Conservation (phyloP, 768 basidiomycete genomes). For the Lactarius psammicola region DNA sequence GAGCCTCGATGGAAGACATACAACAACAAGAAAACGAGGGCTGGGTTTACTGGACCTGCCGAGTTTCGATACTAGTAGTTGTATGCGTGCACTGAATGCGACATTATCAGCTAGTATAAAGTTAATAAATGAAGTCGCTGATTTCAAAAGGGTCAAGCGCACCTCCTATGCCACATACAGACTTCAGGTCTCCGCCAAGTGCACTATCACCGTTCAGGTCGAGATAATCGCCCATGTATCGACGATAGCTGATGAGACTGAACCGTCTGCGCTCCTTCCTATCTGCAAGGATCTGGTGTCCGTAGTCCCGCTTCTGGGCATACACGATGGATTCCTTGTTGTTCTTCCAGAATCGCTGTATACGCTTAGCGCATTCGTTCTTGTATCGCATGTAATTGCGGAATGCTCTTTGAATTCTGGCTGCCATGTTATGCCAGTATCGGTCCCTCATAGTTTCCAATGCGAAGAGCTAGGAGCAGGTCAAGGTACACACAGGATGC, state of each 20-base stretch:
- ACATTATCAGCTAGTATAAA: conserved; percentile 64
- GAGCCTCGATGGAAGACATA: conserved; percentile 42
- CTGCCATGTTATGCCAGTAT: conserved; percentile 99
- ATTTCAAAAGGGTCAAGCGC: conserved; percentile 31
- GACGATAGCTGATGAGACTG: conserved; percentile 89
- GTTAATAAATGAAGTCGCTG: conserved; percentile 1
- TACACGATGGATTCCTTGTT: conserved; percentile 94
- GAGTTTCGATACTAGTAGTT: conserved; percentile 82
- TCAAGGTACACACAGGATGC: conserved; percentile 12
- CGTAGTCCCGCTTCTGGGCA: conserved; percentile 88
- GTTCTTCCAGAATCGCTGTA: conserved; percentile 98
- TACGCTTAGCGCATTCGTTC: conserved; percentile 90
- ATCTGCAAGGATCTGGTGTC: conserved; percentile 86
- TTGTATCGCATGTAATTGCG: conserved; percentile 95
- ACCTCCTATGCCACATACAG: conserved; percentile 74
- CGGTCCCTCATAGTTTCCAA: conserved; percentile 98
- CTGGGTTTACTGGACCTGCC: conserved; percentile 87
- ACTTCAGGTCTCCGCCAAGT: conserved; percentile 71
- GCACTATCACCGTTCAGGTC: conserved; percentile 80
- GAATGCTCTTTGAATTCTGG: conserved; percentile 93
- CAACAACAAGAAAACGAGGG: conserved; percentile 87
- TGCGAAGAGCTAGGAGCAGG: conserved; percentile 74
- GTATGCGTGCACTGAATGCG: conserved; percentile 77
- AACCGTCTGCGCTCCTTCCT: conserved; percentile 93
- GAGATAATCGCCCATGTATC: conserved; percentile 96